Evolutionary conservation across 257 asterid species (phyloP).

Genomic region (Handroanthus guayacan): DNA sequence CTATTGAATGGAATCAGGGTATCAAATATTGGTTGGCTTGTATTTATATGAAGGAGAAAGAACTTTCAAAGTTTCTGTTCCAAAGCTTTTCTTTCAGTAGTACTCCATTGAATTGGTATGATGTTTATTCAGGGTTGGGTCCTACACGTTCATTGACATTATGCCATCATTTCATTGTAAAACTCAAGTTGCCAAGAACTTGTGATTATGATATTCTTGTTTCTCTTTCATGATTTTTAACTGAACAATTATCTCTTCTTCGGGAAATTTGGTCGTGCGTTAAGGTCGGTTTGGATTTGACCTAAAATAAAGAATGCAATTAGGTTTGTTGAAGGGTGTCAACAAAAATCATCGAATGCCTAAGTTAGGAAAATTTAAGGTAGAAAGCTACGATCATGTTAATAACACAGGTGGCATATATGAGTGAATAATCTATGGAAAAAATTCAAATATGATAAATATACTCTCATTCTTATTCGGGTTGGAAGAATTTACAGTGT

Average conservation of each 20-base stretch:
- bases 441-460: no score
- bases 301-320: no score
- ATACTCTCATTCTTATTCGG: no score
- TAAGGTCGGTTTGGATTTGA: no score
- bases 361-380: no score
- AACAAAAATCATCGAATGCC: no score
- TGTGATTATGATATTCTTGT: slow-evolving; percentile 22
- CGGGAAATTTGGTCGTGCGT: neutral
- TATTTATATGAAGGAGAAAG: slow-evolving; percentile 21
- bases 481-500: no score
- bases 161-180: slow-evolving; percentile 10
- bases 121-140: slow-evolving; percentile 2
- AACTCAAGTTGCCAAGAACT: slow-evolving; percentile 8
- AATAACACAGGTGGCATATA: no score
- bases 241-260: neutral
- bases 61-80: neutral
- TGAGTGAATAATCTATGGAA: no score
- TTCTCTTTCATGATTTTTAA: slow-evolving; percentile 2
- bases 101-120: slow-evolving; percentile 33
- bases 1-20: neutral
- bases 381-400: no score
- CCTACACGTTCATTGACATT: slow-evolving; percentile 9
- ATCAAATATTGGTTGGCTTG: slow-evolving; percentile 32
- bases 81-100: slow-evolving; percentile 9
- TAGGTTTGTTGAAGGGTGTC: no score